Evolutionary conservation across 2,329 filamentous ascomycete species (phyloP).

Genomic region (Aspergillus pseudoglaucus): DNA sequence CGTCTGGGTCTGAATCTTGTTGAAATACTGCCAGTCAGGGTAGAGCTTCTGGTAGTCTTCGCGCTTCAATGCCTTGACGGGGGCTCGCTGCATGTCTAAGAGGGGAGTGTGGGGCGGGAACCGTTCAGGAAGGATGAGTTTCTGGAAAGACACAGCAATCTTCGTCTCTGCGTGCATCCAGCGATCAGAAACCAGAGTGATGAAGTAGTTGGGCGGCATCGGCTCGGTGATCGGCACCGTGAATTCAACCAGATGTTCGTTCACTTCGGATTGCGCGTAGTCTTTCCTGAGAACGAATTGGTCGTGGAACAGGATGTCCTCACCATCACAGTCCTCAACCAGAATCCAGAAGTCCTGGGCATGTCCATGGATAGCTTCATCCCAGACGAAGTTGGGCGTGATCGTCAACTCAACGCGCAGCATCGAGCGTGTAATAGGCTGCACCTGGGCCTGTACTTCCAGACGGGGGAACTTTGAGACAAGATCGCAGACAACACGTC

Average conservation of each 20-base stretch:
- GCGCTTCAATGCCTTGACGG: slow-evolving; percentile 79
- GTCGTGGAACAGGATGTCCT: slow-evolving; percentile 91
- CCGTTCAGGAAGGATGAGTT: slow-evolving; percentile 86
- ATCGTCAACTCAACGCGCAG: slow-evolving; percentile 84
- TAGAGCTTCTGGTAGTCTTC: slow-evolving; percentile 78
- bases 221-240: slow-evolving; percentile 95
- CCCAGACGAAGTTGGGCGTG: slow-evolving; percentile 93
- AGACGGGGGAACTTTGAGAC: slow-evolving; percentile 90
- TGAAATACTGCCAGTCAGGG: slow-evolving; percentile 79
- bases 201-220: slow-evolving; percentile 98
- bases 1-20: slow-evolving; percentile 94
- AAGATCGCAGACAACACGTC: slow-evolving; percentile 74
- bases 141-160: slow-evolving; percentile 88
- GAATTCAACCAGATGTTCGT: slow-evolving; percentile 92
- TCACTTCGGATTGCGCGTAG: slow-evolving; percentile 76
- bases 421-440: slow-evolving; percentile 91
- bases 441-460: slow-evolving; percentile 86
- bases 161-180: slow-evolving; percentile 99
- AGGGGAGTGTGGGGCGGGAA: slow-evolving; percentile 92
- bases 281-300: slow-evolving; percentile 87
- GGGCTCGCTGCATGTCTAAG: slow-evolving; percentile 83
- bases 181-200: slow-evolving; percentile 85
- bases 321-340: slow-evolving; percentile 94
- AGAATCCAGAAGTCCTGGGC: slow-evolving; percentile 96
- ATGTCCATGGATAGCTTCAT: slow-evolving; percentile 76